Evolutionary conservation across 805 yeast genomes (phyloP), one percentile per base, ranked within the genome.

Genomic region (Blastobotrys muscicola): DNA sequence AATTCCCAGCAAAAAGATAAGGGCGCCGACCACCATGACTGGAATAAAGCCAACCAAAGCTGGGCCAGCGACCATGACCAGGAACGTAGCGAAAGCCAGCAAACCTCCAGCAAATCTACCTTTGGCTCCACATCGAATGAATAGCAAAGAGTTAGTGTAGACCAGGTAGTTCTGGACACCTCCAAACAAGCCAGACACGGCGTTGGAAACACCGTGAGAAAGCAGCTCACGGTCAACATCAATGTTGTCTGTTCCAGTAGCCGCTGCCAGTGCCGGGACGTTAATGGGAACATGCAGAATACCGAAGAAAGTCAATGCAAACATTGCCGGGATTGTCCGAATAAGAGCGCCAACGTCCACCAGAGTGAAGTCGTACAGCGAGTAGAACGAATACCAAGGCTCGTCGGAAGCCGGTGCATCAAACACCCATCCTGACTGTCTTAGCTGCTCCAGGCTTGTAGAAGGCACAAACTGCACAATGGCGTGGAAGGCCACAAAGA

Each of bases 201-300:
- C 78, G 59, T 92, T 92, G 4, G 96, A 85, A 47, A 82, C 73
- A 2, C 98, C 98, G 64, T 92, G 98, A 0, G 97, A 97, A 29
- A 90, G 81, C 45, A 92, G 72, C 64, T 92, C 98, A 46, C 89
- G 72, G 61, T 92, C 95, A 34, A 92, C 95, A 59, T 89, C 94
- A 51, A 84, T 76, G 38, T 71, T 65, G 45, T 80, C 80, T 74
- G 84, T 81, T 2, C 85, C 85, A 1, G 85, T 74, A 4, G 95
- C 82, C 12, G 89, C 92, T 0, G 97, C 97, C 38, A 92, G 70
- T 0, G 98, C 97, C 1, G 98, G 98, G 10, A 92, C 97, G 59
- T 92, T 92, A 47, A 92, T 92, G 3, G 98, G 98, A 8, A 92
- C 98, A 56, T 92, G 98, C 44, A 92, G 66, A 33, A 92, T 82